Evolutionary conservation across 2,329 filamentous ascomycete species (phyloP).

Genomic region (Hirsutella minnesotensis): DNA sequence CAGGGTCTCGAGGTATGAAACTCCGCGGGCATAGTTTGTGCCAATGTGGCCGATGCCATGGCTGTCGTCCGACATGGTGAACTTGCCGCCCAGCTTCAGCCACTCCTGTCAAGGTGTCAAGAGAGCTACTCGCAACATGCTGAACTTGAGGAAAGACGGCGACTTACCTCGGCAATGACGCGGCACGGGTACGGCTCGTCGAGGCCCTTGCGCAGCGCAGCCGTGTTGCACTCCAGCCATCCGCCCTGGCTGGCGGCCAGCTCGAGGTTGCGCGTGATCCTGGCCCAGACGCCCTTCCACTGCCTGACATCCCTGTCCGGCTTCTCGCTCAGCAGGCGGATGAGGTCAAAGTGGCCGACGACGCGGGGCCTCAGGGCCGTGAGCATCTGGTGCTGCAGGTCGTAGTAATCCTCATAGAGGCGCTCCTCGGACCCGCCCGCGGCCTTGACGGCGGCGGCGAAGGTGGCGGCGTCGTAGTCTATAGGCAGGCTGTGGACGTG

Average conservation of each 20-base stretch:
- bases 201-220: constrained; percentile 79
- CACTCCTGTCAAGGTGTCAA: constrained; percentile 45
- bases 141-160: neutral
- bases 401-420: constrained; percentile 80
- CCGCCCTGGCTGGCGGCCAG: constrained; percentile 63
- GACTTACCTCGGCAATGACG: constrained; percentile 59
- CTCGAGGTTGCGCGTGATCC: constrained; percentile 61
- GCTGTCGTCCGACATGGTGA: constrained; percentile 91
- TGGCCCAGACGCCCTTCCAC: constrained; percentile 59
- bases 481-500: constrained; percentile 81
- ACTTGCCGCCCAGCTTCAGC: constrained; percentile 59
- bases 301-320: constrained; percentile 47
- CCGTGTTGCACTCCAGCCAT: constrained; percentile 81
- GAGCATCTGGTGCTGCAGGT: constrained; percentile 77
- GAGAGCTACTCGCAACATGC: neutral
- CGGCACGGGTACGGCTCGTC: constrained; percentile 78
- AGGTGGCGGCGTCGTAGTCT: constrained; percentile 66
- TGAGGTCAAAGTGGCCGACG: constrained; percentile 89
- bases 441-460: constrained; percentile 33
- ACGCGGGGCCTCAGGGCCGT: constrained; percentile 57
- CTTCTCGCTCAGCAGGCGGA: constrained; percentile 65
- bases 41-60: constrained; percentile 80
- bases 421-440: constrained; percentile 47
- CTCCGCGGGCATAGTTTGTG: constrained; percentile 64
- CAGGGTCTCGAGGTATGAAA: constrained; percentile 57